Base-by-base conservation (phyloP, 495 filamentous ascomycete genomes). In the Tuber brumale region DNA sequence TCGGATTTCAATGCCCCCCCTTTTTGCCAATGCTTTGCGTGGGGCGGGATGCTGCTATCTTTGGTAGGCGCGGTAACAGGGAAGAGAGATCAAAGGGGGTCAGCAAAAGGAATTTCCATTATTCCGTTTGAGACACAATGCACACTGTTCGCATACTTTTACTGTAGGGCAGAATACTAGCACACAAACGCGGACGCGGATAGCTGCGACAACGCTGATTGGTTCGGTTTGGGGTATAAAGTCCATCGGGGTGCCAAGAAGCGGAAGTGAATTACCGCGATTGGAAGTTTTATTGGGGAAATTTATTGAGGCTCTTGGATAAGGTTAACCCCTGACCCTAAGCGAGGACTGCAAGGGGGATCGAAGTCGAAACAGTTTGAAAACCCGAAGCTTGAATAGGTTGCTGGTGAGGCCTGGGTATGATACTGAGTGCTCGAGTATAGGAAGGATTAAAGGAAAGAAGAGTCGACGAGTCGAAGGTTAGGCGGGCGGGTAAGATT, bases 241-340 rank as follows among this genome's bases (percentile, higher is more conserved):
- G 57, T 19, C 27, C 57, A 66, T 66, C 1, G 5, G 27, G n/a
- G 57, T 18, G 27, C 27, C 57, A 19, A 19, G 57, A 66, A 35
- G 57, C 57, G 57, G 57, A 35, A 6, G 46, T 46, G 27, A 35
- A 19, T 66, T 66, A 35, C 57, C 27, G 57, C 57, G 57, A 66
- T 66, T 66, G 57, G 57, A 35, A 66, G 27, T 66, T 66, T 66
- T 35, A 16, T 21, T 3, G 10, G 8, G 48, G 16, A 18, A 18
- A 61, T 35, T 35, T 66, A 66, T 19, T 66, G 57, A 66, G 57
- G 57, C 57, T 66, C 57, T 66, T 66, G 57, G 57, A 66, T 66
- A 35, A 66, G 57, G 57, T 66, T 66, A 19, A 66, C 57, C 57
- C 57, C 57, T 66, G 57, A 66, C 57, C 57, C 57, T 66, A 35